Evolutionary conservation across 768 basidiomycete genomes (phyloP).

Genomic region (Xerocomus brunneocitrinus): DNA sequence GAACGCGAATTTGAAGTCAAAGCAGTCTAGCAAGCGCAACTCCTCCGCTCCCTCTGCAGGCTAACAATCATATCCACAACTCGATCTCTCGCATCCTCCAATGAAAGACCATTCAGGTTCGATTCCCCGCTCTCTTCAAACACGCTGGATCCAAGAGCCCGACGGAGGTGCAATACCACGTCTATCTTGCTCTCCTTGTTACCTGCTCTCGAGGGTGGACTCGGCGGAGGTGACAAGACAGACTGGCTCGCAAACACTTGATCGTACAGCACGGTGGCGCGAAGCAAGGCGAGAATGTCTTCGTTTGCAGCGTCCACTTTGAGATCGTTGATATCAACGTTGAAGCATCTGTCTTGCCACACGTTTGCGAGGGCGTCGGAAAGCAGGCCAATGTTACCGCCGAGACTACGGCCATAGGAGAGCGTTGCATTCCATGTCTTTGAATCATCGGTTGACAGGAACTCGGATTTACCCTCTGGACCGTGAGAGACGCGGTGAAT

Average conservation of each 20-base stretch:
- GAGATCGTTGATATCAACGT: slow-evolving; percentile 28
- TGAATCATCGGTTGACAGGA: slow-evolving; percentile 20
- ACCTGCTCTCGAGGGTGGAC: slow-evolving; percentile 34
- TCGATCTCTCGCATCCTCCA: slow-evolving; percentile 75
- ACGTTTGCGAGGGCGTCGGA: slow-evolving; percentile 54
- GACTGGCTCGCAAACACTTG: slow-evolving; percentile 48
- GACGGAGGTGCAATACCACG: slow-evolving; percentile 44
- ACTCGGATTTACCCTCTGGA: slow-evolving; percentile 11
- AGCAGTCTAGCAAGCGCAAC: slow-evolving; percentile 3
- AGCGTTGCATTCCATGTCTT: slow-evolving; percentile 46
- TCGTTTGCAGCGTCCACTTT: slow-evolving; percentile 33
- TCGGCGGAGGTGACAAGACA: slow-evolving; percentile 58
- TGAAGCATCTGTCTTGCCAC: slow-evolving; percentile 39
- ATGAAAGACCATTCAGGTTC: slow-evolving; percentile 28
- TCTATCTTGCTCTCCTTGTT: slow-evolving; percentile 22
- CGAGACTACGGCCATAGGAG: slow-evolving; percentile 58
- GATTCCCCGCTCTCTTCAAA: slow-evolving; percentile 34
- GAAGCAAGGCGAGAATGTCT: slow-evolving; percentile 51
- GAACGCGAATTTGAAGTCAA: background rate
- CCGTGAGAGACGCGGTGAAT: slow-evolving; percentile 37
- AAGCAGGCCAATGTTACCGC: slow-evolving; percentile 51
- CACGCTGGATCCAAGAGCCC: slow-evolving; percentile 49
- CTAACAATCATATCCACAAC: slow-evolving; percentile 66
- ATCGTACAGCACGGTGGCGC: slow-evolving; percentile 57
- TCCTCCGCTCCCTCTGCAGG: slow-evolving; percentile 28